Percentiles rank a stretch among this genome's conserved stretches.
Conservation (phyloP, 2,329 filamentous ascomycete genomes). For the Westerdykella aurantiaca region DNA sequence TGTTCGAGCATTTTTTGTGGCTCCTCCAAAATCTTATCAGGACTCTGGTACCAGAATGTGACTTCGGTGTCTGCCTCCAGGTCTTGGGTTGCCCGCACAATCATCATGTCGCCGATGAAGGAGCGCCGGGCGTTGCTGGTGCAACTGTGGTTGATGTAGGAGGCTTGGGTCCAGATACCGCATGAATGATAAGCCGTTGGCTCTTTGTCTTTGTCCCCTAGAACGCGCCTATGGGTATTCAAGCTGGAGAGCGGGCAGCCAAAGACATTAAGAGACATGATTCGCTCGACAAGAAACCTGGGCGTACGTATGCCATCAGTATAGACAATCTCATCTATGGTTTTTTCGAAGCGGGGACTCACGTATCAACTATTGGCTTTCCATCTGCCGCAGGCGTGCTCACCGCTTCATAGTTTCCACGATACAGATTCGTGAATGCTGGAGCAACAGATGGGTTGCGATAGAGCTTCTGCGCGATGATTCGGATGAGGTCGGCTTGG, state of each 20-base stretch:
- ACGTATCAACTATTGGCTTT: slow-evolving; percentile 42
- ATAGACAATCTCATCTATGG: not conserved
- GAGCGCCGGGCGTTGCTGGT: slow-evolving; percentile 33
- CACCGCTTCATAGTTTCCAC: slow-evolving; percentile 38
- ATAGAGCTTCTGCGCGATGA: slow-evolving; percentile 44
- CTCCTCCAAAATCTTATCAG: not conserved
- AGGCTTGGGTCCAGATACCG: slow-evolving; percentile 37
- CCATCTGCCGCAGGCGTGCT: slow-evolving; percentile 28
- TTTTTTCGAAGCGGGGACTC: slow-evolving; percentile 2
- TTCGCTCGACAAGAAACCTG: slow-evolving; percentile 43
- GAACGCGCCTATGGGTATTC: not conserved
- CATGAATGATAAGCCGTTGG: slow-evolving; percentile 7
- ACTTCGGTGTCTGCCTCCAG: slow-evolving; percentile 13
- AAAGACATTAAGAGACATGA: slow-evolving; percentile 44
- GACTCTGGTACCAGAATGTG: slow-evolving; percentile 9
- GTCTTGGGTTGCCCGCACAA: slow-evolving; percentile 38
- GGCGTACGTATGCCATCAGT: not conserved
- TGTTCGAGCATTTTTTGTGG: slow-evolving; percentile 3
- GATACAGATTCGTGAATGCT: slow-evolving; percentile 29
- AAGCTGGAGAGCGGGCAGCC: slow-evolving; percentile 25
- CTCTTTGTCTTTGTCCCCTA: slow-evolving; percentile 3
- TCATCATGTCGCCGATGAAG: slow-evolving; percentile 36
- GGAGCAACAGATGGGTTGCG: slow-evolving; percentile 35
- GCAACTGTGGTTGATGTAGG: slow-evolving; percentile 44
- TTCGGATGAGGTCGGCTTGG: slow-evolving; percentile 39